A percentile compares a stretch with the other conserved stretches of the same genome.
phyloP scores from a whole-genome alignment of 163 green algal genomes.

The Coccomyxa subellipsoidea region DNA sequence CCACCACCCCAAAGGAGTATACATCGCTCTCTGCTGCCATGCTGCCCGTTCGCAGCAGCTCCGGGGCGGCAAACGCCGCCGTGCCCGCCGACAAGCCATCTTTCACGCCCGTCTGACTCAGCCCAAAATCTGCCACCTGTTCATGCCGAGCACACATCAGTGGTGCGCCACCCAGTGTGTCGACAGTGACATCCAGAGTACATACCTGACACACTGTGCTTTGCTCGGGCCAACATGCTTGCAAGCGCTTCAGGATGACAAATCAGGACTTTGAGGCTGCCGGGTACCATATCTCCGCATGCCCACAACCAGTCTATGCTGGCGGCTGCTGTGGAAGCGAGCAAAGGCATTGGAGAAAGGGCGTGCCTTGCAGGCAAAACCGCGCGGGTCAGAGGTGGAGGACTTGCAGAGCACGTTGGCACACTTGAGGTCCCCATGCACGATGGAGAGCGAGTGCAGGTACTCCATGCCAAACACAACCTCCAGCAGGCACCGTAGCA shows the following conservation, averaged over 20 bases:
- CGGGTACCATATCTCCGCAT: too few relatives aligned
- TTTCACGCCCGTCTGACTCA: slow-evolving; percentile 17
- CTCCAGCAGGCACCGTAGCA: slow-evolving; percentile 2
- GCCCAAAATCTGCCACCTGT: slow-evolving; percentile 26
- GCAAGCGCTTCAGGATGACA: too few relatives aligned
- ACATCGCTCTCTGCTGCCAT: slow-evolving; percentile 29
- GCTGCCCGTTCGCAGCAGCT: slow-evolving; percentile 28
- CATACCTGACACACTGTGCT: too few relatives aligned
- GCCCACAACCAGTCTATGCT: too few relatives aligned
- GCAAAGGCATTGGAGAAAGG: slow-evolving; percentile 9
- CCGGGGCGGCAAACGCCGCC: slow-evolving; percentile 25
- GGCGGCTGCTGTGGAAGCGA: too few relatives aligned
- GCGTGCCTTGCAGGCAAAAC: slow-evolving; percentile 15
- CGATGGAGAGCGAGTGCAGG: slow-evolving; percentile 10
- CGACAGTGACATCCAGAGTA: too few relatives aligned
- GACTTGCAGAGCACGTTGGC: slow-evolving; percentile 23
- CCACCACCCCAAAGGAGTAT: slow-evolving; percentile 41
- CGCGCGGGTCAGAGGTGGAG: slow-evolving; percentile 6
- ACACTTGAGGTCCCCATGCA: slow-evolving; percentile 19
- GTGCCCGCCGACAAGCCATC: slow-evolving; percentile 28
- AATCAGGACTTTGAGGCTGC: too few relatives aligned
- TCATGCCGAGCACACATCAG: slow-evolving; percentile 18
- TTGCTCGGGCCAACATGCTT: too few relatives aligned
- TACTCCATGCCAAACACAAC: slow-evolving; percentile 17
- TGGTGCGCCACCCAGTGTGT: slow-evolving; percentile 4